Conservation (phyloP, 2,329 filamentous ascomycete genomes). For the Botrytis cinerea region DNA sequence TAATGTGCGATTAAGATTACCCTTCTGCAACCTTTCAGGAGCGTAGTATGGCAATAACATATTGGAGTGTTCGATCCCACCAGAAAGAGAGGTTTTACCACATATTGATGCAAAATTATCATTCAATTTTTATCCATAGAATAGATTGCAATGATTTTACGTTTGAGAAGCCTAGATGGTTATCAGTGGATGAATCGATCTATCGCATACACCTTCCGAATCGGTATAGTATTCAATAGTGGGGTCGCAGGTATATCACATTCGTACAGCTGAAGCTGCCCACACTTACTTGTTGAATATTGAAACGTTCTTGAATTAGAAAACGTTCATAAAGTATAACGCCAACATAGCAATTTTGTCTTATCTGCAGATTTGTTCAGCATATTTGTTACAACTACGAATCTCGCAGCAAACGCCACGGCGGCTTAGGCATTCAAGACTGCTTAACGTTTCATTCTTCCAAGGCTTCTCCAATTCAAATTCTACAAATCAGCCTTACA, state of each 20-base stretch:
- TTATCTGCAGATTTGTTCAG: neutral
- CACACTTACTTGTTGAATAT: neutral
- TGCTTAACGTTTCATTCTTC: neutral
- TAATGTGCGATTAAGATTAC: neutral
- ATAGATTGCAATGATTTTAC: too few relatives aligned
- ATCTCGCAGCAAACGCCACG: neutral
- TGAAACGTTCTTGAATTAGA: neutral
- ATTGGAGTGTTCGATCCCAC: neutral
- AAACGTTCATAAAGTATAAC: neutral
- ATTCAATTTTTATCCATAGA: neutral
- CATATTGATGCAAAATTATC: neutral
- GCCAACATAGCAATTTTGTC: neutral
- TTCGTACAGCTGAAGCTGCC: neutral
- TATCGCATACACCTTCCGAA: conserved; percentile 12
- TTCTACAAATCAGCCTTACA: neutral
- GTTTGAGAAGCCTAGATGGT: neutral
- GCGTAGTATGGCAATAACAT: neutral
- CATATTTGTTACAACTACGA: neutral
- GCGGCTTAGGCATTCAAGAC: neutral
- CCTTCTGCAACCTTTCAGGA: neutral
- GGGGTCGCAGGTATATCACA: neutral
- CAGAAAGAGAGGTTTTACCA: neutral
- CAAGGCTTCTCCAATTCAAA: too few relatives aligned
- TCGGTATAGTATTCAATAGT: neutral
- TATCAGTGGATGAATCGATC: neutral